Percentiles rank a stretch among this genome's conserved stretches.
phyloP scores from a whole-genome alignment of 441 rosid species.

The Pelargonium citronellum region DNA sequence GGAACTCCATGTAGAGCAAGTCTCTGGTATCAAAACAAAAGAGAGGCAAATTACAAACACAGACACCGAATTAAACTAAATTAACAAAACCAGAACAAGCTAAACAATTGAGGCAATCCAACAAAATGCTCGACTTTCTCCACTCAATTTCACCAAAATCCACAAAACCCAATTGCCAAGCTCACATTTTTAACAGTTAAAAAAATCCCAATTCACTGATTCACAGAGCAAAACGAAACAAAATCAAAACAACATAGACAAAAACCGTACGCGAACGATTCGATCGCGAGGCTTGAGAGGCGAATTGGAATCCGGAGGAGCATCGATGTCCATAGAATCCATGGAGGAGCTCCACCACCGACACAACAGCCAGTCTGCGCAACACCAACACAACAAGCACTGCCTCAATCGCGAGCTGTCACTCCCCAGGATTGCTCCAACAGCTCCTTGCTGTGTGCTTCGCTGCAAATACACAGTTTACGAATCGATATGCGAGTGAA shows the following conservation, averaged over 20 bases:
- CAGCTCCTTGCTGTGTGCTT: constrained; percentile 1
- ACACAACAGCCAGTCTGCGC: constrained; percentile 42
- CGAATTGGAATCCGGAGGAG: constrained; percentile 30
- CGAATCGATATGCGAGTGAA: neutral
- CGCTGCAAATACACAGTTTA: neutral
- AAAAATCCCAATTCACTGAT: neutral
- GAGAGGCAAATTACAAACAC: constrained; percentile 5
- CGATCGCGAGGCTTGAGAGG: constrained; percentile 42
- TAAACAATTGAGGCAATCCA: neutral
- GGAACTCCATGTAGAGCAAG: constrained; percentile 61
- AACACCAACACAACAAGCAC: constrained; percentile 34
- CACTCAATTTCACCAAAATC: neutral
- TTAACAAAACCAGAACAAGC: neutral
- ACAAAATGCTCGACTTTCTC: neutral
- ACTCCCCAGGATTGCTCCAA: constrained; percentile 45
- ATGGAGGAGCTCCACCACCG: constrained; percentile 27
- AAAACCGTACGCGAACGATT: constrained; percentile 32
- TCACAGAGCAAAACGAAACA: neutral
- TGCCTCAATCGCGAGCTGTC: constrained; percentile 41
- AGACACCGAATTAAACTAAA: constrained; percentile 9
- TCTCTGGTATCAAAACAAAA: constrained; percentile 39
- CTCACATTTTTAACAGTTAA: neutral
- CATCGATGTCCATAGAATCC: constrained; percentile 56
- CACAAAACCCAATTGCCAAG: neutral
- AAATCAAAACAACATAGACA: neutral